phyloP scores from a whole-genome alignment of 345 rosid species.

The Linum lewisii region DNA sequence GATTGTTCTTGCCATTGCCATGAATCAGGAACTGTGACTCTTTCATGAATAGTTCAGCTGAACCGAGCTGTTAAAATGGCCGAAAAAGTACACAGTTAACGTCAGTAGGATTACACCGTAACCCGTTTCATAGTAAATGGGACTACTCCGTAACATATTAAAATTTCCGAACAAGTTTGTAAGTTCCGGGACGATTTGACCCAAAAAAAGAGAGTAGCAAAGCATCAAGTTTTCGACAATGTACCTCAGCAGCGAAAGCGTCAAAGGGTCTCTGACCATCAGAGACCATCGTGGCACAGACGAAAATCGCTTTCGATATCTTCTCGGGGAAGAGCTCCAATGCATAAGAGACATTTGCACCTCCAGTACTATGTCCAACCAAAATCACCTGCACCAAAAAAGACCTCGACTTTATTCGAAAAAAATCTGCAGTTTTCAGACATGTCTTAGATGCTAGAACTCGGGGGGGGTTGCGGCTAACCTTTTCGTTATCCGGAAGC shows the following conservation, averaged over 20 bases:
- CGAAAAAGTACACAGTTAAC: too few relatives aligned
- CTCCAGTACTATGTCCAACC: constrained; percentile 91
- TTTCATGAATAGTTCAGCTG: constrained; percentile 80
- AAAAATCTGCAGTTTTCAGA: neutral
- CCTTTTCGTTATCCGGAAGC: constrained; percentile 86
- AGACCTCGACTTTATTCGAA: neutral
- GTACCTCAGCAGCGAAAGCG: constrained; percentile 89
- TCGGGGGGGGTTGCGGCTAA: too few relatives aligned
- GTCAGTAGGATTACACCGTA: too few relatives aligned
- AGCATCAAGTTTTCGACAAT: too few relatives aligned
- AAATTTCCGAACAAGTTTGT: too few relatives aligned
- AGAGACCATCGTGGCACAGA: constrained; percentile 84
- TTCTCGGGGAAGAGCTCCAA: constrained; percentile 70
- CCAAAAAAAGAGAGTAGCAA: too few relatives aligned
- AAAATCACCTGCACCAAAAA: constrained; percentile 54
- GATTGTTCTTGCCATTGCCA: constrained; percentile 78
- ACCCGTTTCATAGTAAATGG: too few relatives aligned
- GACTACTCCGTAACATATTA: too few relatives aligned
- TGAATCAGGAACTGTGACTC: constrained; percentile 72
- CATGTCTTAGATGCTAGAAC: too few relatives aligned
- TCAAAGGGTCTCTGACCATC: constrained; percentile 88
- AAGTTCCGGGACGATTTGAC: too few relatives aligned
- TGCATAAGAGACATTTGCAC: constrained; percentile 78
- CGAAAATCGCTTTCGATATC: constrained; percentile 68
- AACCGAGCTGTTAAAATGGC: constrained; percentile 73